Evolutionary conservation across 2,329 filamentous ascomycete genomes (phyloP).

Genomic region (Penicillium sp.): DNA sequence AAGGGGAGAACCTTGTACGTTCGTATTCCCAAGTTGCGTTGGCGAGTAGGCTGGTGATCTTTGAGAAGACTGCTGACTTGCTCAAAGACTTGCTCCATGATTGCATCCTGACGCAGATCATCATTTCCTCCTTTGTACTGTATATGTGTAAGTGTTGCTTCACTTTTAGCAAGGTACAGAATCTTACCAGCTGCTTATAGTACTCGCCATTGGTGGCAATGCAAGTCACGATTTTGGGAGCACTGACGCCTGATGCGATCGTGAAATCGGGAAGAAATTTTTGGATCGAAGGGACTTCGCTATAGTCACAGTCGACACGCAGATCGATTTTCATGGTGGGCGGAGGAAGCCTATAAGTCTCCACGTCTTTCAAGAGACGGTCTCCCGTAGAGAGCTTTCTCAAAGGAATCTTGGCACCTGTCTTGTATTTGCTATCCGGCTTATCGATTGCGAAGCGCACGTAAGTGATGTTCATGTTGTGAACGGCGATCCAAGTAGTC

Average conservation of each 20-base stretch:
- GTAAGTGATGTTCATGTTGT: conserved; percentile 66
- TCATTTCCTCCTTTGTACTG: conserved; percentile 91
- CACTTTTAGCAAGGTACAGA: background rate
- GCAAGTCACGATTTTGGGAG: conserved; percentile 86
- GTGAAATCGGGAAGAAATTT: conserved; percentile 71
- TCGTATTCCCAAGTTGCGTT: conserved; percentile 81
- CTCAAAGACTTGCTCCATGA: conserved; percentile 98
- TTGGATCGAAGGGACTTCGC: conserved; percentile 65
- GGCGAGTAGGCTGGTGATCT: conserved; percentile 78
- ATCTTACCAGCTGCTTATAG: conserved; percentile 74
- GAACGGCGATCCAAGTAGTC: conserved; percentile 65
- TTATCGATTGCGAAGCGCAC: conserved; percentile 47
- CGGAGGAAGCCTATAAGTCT: conserved; percentile 69
- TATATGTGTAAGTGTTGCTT: conserved; percentile 10
- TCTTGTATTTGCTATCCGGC: conserved; percentile 60
- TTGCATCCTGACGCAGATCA: conserved; percentile 92
- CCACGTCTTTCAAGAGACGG: conserved; percentile 59
- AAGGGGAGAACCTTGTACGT: conserved; percentile 97
- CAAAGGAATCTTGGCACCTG: conserved; percentile 59
- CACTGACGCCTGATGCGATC: conserved; percentile 85
- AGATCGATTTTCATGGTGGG: conserved; percentile 83
- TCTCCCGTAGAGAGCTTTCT: conserved; percentile 61
- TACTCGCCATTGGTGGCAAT: conserved; percentile 69
- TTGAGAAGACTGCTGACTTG: conserved; percentile 87
- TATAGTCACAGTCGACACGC: conserved; percentile 69